phyloP scores from a whole-genome alignment of 2,329 filamentous ascomycete genomes.

The Mycocentrospora acerina region DNA sequence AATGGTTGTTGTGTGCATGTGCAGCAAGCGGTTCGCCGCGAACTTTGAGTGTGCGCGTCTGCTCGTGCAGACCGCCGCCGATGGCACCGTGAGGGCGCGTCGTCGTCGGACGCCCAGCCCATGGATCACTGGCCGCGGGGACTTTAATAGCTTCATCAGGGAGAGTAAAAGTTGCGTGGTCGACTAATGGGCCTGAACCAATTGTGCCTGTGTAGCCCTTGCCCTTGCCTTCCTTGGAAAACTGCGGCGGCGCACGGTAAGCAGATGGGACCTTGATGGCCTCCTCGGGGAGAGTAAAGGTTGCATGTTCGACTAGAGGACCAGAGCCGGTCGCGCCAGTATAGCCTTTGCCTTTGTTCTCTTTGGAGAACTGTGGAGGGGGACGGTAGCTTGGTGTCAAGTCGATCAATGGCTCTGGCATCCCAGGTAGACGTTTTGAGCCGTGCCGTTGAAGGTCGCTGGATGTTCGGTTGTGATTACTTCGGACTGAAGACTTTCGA shows the following conservation, averaged over 20 bases:
- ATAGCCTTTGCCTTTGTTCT: constrained; percentile 57
- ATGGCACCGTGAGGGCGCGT: too few relatives aligned
- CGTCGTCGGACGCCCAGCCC: constrained; percentile 56
- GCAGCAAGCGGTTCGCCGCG: constrained; percentile 36
- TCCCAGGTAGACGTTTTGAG: constrained; percentile 44
- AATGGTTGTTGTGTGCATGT: constrained; percentile 38
- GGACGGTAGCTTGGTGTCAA: constrained; percentile 66
- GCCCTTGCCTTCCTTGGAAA: constrained; percentile 56
- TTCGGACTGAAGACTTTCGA: constrained; percentile 36
- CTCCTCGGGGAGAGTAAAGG: constrained; percentile 48
- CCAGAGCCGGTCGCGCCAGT: constrained; percentile 39
- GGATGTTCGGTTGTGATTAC: constrained; percentile 34
- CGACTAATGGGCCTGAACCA: constrained; percentile 46
- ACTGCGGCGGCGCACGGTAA: constrained; percentile 65
- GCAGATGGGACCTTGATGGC: constrained; percentile 50
- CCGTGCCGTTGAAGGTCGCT: constrained; percentile 48
- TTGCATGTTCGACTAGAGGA: constrained; percentile 50
- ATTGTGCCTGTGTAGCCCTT: constrained; percentile 49
- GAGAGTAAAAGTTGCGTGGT: constrained; percentile 44
- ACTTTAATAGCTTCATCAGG: constrained; percentile 46
- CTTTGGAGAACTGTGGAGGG: constrained; percentile 59
- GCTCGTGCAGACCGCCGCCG: constrained; percentile 33
- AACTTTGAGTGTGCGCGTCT: constrained; percentile 37
- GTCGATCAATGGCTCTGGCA: constrained; percentile 66
- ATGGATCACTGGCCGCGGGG: constrained; percentile 60